Conservation (phyloP, 2,329 filamentous ascomycete species). For the Pyrenophora teres region DNA sequence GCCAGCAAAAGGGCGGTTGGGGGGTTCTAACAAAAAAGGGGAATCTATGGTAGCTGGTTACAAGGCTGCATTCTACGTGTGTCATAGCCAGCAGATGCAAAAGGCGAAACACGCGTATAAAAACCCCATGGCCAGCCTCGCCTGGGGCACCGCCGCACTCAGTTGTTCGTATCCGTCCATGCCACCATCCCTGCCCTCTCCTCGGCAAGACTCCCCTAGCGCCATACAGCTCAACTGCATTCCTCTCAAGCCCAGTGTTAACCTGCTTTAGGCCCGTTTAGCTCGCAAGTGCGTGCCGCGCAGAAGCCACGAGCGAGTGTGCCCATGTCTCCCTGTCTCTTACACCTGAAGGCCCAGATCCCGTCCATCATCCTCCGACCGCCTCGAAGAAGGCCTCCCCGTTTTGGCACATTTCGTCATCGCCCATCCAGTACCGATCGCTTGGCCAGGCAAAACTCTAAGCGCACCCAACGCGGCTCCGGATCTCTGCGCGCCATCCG, state of each 20-base stretch:
- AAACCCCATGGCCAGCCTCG: neutral
- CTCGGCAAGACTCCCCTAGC: constrained; percentile 23
- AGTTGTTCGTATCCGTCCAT: neutral
- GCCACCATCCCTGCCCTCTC: constrained; percentile 7
- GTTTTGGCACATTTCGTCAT: constrained; percentile 32
- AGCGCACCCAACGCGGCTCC: constrained; percentile 11
- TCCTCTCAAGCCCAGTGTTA: constrained; percentile 30
- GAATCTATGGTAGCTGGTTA: neutral
- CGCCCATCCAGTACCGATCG: constrained; percentile 17
- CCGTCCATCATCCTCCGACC: constrained; percentile 24
- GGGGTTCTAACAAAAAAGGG: neutral
- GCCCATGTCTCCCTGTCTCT: constrained; percentile 31
- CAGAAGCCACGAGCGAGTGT: constrained; percentile 27
- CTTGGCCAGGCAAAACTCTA: constrained; percentile 20
- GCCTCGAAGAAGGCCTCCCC: constrained; percentile 24
- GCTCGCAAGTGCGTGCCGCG: constrained; percentile 26
- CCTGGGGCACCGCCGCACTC: neutral
- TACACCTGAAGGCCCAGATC: constrained; percentile 32
- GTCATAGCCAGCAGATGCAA: too few species aligned
- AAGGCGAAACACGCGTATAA: too few species aligned
- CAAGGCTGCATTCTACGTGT: neutral
- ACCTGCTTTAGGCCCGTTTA: constrained; percentile 38
- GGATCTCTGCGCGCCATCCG: constrained; percentile 25
- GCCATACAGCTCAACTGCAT: constrained; percentile 22
- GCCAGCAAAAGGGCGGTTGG: neutral